Evolutionary conservation across 108 stramenopile genomes (phyloP).

Genomic region (Pseudonitzschia delicatissima): DNA sequence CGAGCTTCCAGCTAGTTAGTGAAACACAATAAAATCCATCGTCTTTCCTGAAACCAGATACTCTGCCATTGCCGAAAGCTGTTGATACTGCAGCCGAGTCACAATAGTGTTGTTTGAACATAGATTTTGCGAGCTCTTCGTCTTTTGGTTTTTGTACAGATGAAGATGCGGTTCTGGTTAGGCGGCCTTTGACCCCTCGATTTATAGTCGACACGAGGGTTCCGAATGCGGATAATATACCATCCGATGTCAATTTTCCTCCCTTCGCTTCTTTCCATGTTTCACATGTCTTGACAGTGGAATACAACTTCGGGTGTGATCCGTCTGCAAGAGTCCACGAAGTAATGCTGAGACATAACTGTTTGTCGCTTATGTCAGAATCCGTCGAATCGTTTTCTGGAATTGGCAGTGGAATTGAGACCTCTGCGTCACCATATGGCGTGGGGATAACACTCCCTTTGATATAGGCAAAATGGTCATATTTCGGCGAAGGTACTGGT

Average conservation of each 20-base stretch:
- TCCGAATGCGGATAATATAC: slow-evolving; percentile 70
- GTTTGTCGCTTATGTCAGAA: slow-evolving; percentile 21
- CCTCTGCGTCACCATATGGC: slow-evolving; percentile 69
- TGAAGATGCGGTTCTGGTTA: slow-evolving; percentile 10
- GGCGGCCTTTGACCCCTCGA: slow-evolving; percentile 13
- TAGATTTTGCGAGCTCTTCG: slow-evolving; percentile 16
- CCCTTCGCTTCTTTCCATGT: slow-evolving; percentile 62
- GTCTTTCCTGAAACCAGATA: slow-evolving; percentile 53
- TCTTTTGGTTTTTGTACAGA: slow-evolving; percentile 15
- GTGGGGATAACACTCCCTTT: slow-evolving; percentile 60
- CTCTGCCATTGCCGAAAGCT: slow-evolving; percentile 72
- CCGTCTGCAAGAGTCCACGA: slow-evolving; percentile 80
- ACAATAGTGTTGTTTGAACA: slow-evolving; percentile 72
- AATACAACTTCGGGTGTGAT: slow-evolving; percentile 66
- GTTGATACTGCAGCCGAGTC: slow-evolving; percentile 82
- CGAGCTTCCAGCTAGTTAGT: slow-evolving; percentile 49
- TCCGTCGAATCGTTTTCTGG: slow-evolving; percentile 21
- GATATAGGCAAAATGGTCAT: slow-evolving; percentile 52
- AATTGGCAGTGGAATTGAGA: slow-evolving; percentile 43
- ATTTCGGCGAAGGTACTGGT: slow-evolving; percentile 24
- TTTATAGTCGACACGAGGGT: slow-evolving; percentile 47
- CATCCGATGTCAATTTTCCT: slow-evolving; percentile 31
- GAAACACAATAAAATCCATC: slow-evolving; percentile 82
- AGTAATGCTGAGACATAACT: slow-evolving; percentile 57
- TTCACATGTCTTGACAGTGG: slow-evolving; percentile 64